phyloP scores from a whole-genome alignment of 192 early-diverging fungal species.

The Backusella psychrophila region DNA sequence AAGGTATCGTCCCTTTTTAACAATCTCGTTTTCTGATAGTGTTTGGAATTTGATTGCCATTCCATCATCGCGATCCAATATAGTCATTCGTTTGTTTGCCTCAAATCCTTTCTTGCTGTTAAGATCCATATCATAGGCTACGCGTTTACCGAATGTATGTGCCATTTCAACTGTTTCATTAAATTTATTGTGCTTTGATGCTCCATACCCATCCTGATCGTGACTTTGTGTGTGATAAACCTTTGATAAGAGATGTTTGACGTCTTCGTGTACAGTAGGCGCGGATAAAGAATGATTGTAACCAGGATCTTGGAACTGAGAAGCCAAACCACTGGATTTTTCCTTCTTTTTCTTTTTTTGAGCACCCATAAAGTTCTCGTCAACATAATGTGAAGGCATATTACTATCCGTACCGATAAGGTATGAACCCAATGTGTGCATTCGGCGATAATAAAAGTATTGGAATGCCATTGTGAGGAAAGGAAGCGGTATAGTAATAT shows the following conservation, averaged over 20 bases:
- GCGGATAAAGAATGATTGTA: slow-evolving; percentile 52
- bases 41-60: slow-evolving; percentile 13
- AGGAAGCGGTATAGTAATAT: slow-evolving; percentile 61
- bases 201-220: background rate
- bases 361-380: slow-evolving; percentile 20
- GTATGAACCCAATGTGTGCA: slow-evolving; percentile 21
- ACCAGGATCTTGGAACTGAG: slow-evolving; percentile 66
- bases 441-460: slow-evolving; percentile 40
- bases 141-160: background rate
- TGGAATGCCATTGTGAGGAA: slow-evolving; percentile 56
- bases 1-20: slow-evolving; percentile 5
- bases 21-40: slow-evolving; percentile 8
- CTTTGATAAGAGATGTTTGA: slow-evolving; percentile 61
- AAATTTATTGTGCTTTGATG: background rate
- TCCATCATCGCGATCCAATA: slow-evolving; percentile 8
- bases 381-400: slow-evolving; percentile 47
- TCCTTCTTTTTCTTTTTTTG: background rate
- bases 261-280: slow-evolving; percentile 65
- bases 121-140: slow-evolving; percentile 10
- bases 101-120: slow-evolving; percentile 5
- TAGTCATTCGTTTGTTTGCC: background rate
- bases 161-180: slow-evolving; percentile 9
- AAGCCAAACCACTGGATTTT: slow-evolving; percentile 31
- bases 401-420: slow-evolving; percentile 25
- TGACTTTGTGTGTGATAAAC: slow-evolving; percentile 54